These are phyloP conservation scores for Dactylonectria estremocensis DNA, from an alignment of 2,329 filamentous ascomycete genomes.

Conservation along the genomic window DNA sequence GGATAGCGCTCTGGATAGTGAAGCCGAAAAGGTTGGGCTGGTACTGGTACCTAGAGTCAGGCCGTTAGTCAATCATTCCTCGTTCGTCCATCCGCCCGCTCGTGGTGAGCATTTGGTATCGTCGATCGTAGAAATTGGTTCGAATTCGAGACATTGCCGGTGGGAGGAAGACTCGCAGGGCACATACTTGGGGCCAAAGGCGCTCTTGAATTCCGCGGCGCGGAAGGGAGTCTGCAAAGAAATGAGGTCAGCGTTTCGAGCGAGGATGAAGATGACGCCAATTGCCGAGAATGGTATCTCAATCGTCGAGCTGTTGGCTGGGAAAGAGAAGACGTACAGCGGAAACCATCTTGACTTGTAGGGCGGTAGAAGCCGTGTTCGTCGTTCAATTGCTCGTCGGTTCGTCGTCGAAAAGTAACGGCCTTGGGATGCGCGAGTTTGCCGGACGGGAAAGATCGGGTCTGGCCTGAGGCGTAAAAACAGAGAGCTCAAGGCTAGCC, in stretches of 20 bases:
- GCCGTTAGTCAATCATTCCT: constrained; percentile 47
- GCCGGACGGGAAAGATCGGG: constrained; percentile 53
- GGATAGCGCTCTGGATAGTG: constrained; percentile 63
- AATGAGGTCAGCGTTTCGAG: constrained; percentile 51
- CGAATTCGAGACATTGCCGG: constrained; percentile 15
- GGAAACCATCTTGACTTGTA: constrained; percentile 58
- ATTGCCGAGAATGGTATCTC: constrained; percentile 22
- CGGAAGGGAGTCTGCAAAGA: constrained; percentile 62
- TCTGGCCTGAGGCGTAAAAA: constrained; percentile 52
- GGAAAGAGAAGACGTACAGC: constrained; percentile 51
- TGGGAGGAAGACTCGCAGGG: neutral
- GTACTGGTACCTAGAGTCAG: constrained; percentile 68
- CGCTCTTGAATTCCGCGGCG: constrained; percentile 70
- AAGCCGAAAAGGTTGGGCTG: constrained; percentile 70
- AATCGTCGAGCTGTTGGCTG: neutral
- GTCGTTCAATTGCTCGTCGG: constrained; percentile 56
- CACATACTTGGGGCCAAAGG: constrained; percentile 76
- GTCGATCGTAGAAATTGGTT: constrained; percentile 9
- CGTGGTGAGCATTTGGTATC: constrained; percentile 14
- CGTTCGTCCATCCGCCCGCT: constrained; percentile 16
- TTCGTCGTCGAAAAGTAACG: constrained; percentile 49
- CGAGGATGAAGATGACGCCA: constrained; percentile 3
- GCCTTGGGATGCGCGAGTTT: constrained; percentile 53
- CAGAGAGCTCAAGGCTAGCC: constrained; percentile 36
- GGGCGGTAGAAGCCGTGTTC: constrained; percentile 50